These are phyloP conservation scores for Barnettozyma botsteinii DNA, from an alignment of 805 yeast genomes.

Conservation along the genomic window DNA sequence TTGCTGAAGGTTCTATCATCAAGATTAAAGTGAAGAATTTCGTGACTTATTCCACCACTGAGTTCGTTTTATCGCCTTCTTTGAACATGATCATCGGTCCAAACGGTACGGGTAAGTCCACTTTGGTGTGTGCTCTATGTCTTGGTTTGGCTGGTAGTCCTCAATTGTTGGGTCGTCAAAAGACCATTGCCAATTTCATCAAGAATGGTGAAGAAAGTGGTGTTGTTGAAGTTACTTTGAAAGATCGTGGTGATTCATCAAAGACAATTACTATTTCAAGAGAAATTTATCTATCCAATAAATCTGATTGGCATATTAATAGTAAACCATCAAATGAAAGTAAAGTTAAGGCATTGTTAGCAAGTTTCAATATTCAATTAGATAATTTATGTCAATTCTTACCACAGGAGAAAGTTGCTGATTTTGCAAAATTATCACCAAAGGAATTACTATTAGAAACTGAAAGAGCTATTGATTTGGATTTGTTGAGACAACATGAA, in stretches of 20 bases:
- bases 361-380: constrained; percentile 65
- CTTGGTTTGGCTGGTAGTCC: constrained; percentile 81
- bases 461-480: constrained; percentile 70
- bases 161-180: constrained; percentile 65
- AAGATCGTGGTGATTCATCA: constrained; percentile 29
- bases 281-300: constrained; percentile 30
- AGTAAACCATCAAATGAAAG: constrained; percentile 35
- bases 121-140: constrained; percentile 89
- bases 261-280: constrained; percentile 32
- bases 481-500: constrained; percentile 52
- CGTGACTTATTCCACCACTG: constrained; percentile 64
- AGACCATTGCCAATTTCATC: constrained; percentile 58
- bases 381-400: constrained; percentile 90
- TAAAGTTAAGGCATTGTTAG: constrained; percentile 40
- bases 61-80: constrained; percentile 72
- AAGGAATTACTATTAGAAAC: constrained; percentile 71
- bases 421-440: constrained; percentile 77
- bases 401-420: constrained; percentile 93
- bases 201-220: constrained; percentile 49
- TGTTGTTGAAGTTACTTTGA: constrained; percentile 32
- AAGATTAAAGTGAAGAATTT: constrained; percentile 55
- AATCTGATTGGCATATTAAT: constrained; percentile 51
- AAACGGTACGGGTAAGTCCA: constrained; percentile 93
- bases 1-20: constrained; percentile 43
- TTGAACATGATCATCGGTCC: constrained; percentile 94